These are phyloP conservation scores for Noccaea caerulescens DNA, from an alignment of 345 rosid genomes.

Conservation along the genomic window DNA sequence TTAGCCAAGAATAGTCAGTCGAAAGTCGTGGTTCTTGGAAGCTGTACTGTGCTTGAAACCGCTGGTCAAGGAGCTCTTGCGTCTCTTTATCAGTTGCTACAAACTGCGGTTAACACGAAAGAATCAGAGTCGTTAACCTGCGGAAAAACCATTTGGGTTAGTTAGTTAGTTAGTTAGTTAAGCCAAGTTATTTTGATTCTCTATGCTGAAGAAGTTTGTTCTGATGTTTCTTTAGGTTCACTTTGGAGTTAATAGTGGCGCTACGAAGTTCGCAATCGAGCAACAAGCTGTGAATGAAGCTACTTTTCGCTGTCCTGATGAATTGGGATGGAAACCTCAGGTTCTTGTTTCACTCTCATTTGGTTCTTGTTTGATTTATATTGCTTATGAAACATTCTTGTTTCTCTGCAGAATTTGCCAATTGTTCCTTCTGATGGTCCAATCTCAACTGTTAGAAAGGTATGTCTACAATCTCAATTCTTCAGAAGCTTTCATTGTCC, in stretches of 20 bases:
- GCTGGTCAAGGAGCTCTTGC: slow-evolving; percentile 85
- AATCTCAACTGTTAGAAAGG: slow-evolving; percentile 73
- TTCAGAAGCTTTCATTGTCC: neutral
- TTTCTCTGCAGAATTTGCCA: slow-evolving; percentile 71
- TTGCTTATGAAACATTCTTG: slow-evolving; percentile 21
- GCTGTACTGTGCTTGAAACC: slow-evolving; percentile 80
- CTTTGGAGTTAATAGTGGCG: slow-evolving; percentile 97
- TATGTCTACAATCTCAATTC: slow-evolving; percentile 35
- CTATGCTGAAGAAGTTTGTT: slow-evolving; percentile 9
- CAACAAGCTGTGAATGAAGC: slow-evolving; percentile 97
- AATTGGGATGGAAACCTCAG: slow-evolving; percentile 99
- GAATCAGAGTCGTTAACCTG: slow-evolving; percentile 54
- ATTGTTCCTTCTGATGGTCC: slow-evolving; percentile 82
- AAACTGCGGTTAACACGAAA: slow-evolving; percentile 53
- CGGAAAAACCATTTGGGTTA: slow-evolving; percentile 74
- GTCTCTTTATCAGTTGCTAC: slow-evolving; percentile 66
- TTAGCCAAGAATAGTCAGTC: slow-evolving; percentile 69
- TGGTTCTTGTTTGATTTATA: slow-evolving; percentile 6
- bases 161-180: slow-evolving; percentile 32
- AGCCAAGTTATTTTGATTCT: slow-evolving; percentile 2
- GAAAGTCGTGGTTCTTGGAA: slow-evolving; percentile 74
- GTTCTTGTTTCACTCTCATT: slow-evolving; percentile 45
- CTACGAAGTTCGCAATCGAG: slow-evolving; percentile 85
- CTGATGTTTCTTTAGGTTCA: slow-evolving; percentile 56
- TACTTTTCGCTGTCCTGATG: slow-evolving; percentile 94